Base-by-base conservation (phyloP, 208 protist species). In the Angomonas deanei region DNA sequence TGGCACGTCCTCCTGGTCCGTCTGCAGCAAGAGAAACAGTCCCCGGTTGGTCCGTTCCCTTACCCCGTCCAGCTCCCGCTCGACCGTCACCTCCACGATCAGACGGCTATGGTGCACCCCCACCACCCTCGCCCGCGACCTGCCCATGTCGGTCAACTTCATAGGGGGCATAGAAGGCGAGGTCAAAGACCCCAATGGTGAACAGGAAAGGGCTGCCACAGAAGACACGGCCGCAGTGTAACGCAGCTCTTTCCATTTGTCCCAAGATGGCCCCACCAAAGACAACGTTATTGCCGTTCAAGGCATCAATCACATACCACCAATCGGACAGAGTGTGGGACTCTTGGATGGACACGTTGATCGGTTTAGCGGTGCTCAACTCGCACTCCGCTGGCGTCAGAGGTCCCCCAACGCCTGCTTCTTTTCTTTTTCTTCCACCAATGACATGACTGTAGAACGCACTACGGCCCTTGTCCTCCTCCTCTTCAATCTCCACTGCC, bases 161-260 rank as follows among this genome's bases (percentile, higher is more conserved):
- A 50, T 89, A 72, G n/a, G 62, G 27, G 11, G 66, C 2, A 47
- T 67, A 79, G 27, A 86, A 73, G 23, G 79, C 69, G 21, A 46
- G 24, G 48, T 80, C 70, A 55, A 89, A 89, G 39, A 61, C 86
- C 24, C 64, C 76, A 21, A 84, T 13, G 2, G 70, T 72, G 33
- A 66, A 71, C 28, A 89, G 53, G 21, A 72, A 70, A 0, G 68
- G 38, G 17, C 70, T 55, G 0, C 66, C 60, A 1, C 64, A 66
- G 64, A 89, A 86, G 32, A 80, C 60, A 59, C 78, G 75, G 13
- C 66, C 82, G 68, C 82, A 86, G 70, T 86, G 76, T 59, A 72
- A 57, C 32, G 82, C 82, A 52, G 60, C 48, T 36, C 61, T 64
- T 59, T 84, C 82, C 82, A 88, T 85, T 27, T 70, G 76, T 6